phyloP scores from a whole-genome alignment of 2,329 filamentous ascomycete genomes.

The Mycosphaerella arachidis region DNA sequence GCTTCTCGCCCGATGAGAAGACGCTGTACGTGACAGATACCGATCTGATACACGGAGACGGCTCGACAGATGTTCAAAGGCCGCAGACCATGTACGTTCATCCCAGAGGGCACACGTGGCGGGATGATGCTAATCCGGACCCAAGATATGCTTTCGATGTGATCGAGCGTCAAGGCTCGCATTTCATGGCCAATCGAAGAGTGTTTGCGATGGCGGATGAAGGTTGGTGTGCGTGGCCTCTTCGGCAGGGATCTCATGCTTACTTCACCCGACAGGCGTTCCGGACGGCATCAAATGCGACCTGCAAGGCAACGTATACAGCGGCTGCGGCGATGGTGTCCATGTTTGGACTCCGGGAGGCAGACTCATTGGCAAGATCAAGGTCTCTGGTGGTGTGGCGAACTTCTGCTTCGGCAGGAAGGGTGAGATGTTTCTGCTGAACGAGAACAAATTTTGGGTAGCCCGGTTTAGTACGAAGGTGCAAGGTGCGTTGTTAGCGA shows the following conservation, averaged over 20 bases:
- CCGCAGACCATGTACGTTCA: slow-evolving; percentile 47
- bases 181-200: slow-evolving; percentile 25
- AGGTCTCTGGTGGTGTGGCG: slow-evolving; percentile 40
- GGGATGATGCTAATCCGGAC: slow-evolving; percentile 6
- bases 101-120: background rate
- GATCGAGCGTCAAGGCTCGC: slow-evolving; percentile 22
- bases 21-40: slow-evolving; percentile 56
- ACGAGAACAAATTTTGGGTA: slow-evolving; percentile 26
- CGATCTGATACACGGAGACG: slow-evolving; percentile 43
- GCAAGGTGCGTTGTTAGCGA: slow-evolving; percentile 26
- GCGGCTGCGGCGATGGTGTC: slow-evolving; percentile 52
- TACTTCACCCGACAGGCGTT: slow-evolving; percentile 37
- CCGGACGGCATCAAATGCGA: slow-evolving; percentile 59
- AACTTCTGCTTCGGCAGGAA: slow-evolving; percentile 31
- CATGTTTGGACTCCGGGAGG: slow-evolving; percentile 52
- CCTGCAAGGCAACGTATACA: slow-evolving; percentile 52
- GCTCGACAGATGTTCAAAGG: slow-evolving; percentile 40
- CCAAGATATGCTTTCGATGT: slow-evolving; percentile 31
- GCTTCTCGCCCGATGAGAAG: slow-evolving; percentile 52
- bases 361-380: slow-evolving; percentile 54
- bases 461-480: slow-evolving; percentile 15
- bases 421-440: slow-evolving; percentile 27
- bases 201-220: slow-evolving; percentile 29
- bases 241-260: background rate
- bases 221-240: slow-evolving; percentile 9